Evolutionary conservation across 2,329 filamentous ascomycete species (phyloP), one percentile per base, ranked within the genome.

Genomic region (Cercospora sp.): DNA sequence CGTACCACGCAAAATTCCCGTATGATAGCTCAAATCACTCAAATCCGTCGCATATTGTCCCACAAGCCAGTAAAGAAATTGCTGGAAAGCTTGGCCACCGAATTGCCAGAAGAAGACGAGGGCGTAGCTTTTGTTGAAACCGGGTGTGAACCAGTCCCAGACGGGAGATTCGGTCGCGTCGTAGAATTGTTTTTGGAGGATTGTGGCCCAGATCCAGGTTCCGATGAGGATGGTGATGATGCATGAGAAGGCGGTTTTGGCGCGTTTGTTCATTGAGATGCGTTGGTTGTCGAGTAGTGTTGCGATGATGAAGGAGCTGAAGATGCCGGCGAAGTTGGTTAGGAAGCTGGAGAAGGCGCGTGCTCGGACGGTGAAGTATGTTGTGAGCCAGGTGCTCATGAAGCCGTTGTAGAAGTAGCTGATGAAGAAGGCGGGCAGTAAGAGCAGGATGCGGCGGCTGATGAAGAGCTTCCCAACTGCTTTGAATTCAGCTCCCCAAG

Each of bases 381-480:
- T 67, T 59, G 83, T 80, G 65, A 85, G 80, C 69, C 85, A 86
- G 70, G 85, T 85, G 61, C 82, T 80, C 64, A 80, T 81, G 70
- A 82, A 82, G 66, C 81, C 81, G 1, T 78, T 78, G 3, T 81
- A 80, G 73, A 81, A 80, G 70, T 80, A 79, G 72, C 77, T 79
- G 72, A 63, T 63, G 49, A 66, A 66, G 72, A 82, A 82, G 5
- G 82, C 70, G 1, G 81, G 81, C 5, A 82, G 67, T 0, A 83
- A 68, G 8, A 83, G 71, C 1, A 82, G 60, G 55, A 82, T 76
- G 58, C 81, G 69, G 18, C 66, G 74, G 4, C 75, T 71, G 45
- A 49, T 71, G 63, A 69, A 75, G 26, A 73, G 71, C 28, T 66
- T 69, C 75, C 77, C 81, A 3, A 82, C 74, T 16, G 79, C 80